These are phyloP conservation scores for Camellia granthamiana DNA, from an alignment of 148 eudicot genomes.

Conservation along the genomic window DNA sequence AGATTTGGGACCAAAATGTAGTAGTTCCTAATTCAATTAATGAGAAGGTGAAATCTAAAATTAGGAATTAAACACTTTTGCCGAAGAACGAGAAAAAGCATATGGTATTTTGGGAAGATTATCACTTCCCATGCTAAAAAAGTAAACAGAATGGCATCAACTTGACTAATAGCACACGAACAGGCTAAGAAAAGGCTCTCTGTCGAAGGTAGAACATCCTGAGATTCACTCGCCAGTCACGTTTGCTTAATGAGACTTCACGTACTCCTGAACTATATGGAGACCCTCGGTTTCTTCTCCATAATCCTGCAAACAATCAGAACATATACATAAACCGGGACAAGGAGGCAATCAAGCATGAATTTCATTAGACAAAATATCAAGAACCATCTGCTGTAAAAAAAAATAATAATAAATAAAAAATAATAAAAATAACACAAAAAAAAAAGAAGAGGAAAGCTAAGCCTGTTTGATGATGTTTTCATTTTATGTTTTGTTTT, in stretches of 20 bases:
- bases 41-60: no score
- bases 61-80: no score
- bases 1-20: no score
- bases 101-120: no score
- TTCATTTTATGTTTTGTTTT: no score
- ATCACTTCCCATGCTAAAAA: neutral
- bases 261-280: constrained; percentile 27
- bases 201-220: neutral
- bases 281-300: constrained; percentile 33
- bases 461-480: no score
- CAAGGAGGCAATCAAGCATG: neutral
- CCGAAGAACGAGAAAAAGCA: no score
- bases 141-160: neutral
- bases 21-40: no score
- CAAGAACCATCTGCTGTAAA: neutral
- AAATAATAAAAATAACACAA: neutral
- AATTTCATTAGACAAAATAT: neutral
- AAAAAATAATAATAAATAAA: neutral
- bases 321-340: neutral
- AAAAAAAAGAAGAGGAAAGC: no score
- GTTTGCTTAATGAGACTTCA: constrained; percentile 18
- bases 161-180: no score
- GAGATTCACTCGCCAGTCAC: neutral
- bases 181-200: neutral
- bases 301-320: constrained; percentile 19